phyloP scores from a whole-genome alignment of 2,329 filamentous ascomycete species.

The Cladosporium sp. region DNA sequence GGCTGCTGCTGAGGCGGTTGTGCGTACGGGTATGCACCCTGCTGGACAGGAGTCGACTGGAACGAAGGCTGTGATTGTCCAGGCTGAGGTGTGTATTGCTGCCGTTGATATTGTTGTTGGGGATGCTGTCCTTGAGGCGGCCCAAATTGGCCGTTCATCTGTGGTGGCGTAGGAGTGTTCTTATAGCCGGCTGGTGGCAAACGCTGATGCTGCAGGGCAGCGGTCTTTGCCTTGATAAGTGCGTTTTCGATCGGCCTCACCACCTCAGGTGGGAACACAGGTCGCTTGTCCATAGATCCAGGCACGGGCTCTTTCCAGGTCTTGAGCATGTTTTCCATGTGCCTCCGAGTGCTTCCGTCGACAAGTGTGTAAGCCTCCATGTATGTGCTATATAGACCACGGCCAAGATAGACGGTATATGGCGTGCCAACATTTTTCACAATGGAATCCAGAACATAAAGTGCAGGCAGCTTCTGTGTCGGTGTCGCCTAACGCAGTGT shows the following conservation, averaged over 20 bases:
- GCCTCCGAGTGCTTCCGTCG: constrained; percentile 73
- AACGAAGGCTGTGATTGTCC: constrained; percentile 15
- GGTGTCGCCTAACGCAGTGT: constrained; percentile 64
- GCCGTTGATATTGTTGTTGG: constrained; percentile 18
- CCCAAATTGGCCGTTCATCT: constrained; percentile 40
- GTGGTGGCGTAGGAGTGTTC: constrained; percentile 71
- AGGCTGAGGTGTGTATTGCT: constrained; percentile 23
- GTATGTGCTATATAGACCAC: constrained; percentile 87
- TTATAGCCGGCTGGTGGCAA: constrained; percentile 52
- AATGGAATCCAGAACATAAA: constrained; percentile 96
- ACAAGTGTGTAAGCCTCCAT: constrained; percentile 95
- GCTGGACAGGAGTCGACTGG: constrained; percentile 23
- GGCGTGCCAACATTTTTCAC: constrained; percentile 98
- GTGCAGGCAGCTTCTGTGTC: constrained; percentile 83
- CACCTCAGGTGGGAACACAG: constrained; percentile 83
- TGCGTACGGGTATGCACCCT: constrained; percentile 18
- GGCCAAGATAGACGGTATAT: constrained; percentile 91
- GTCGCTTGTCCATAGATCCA: constrained; percentile 84
- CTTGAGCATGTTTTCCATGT: constrained; percentile 94
- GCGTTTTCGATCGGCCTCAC: constrained; percentile 92
- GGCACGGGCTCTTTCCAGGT: constrained; percentile 98
- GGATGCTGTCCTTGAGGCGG: constrained; percentile 24
- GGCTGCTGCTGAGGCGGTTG: constrained; percentile 18
- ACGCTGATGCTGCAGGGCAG: constrained; percentile 58
- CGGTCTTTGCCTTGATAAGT: constrained; percentile 72